Base-by-base conservation (phyloP, 805 yeast genomes). In the Hanseniaspora valbyensis region DNA sequence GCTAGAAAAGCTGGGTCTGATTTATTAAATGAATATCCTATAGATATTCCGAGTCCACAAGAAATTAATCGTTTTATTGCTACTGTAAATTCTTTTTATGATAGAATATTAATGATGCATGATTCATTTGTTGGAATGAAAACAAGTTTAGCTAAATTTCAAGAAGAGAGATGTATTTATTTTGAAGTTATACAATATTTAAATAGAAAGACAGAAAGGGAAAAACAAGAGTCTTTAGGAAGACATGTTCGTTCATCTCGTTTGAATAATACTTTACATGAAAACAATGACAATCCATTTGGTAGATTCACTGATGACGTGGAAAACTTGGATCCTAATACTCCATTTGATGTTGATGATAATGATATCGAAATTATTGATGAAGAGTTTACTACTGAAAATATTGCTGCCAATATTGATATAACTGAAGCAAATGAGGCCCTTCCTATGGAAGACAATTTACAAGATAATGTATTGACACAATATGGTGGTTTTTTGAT, bases 101-200 rank as follows among this genome's bases (percentile, higher is more conserved):
- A 75, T 38, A 74, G 95, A 59, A 77, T 90, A 10, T 62, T 69
- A 30, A 87, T 83, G 59, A 71, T 92, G 59, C 76, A 78, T 51
- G 82, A 75, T n/a, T 79, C 95, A 1, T 72, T 80, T 49, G 78
- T 76, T 34, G 71, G 74, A 6, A 71, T 94, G 55, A 70, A 76
- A 52, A 68, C 69, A 39, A 78, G 77, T 54, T 80, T 87, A 61
- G 74, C 76, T 59, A 76, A 74, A 56, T 71, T 88, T 57, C 68
- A 78, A 42, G 96, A 90, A 64, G 73, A 79, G 55, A 78, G 89
- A 58, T 78, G 74, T 45, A 87, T 81, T 5, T 60, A 77, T 16
- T 66, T 66, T 43, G 74, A 72, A 25, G 71, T 79, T 2, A 68
- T 76, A 30, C 59, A 65, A 28, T 76, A 77, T 58, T 69, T 79